Conservation (phyloP, 768 basidiomycete genomes). For the Lactarius trivialis region DNA sequence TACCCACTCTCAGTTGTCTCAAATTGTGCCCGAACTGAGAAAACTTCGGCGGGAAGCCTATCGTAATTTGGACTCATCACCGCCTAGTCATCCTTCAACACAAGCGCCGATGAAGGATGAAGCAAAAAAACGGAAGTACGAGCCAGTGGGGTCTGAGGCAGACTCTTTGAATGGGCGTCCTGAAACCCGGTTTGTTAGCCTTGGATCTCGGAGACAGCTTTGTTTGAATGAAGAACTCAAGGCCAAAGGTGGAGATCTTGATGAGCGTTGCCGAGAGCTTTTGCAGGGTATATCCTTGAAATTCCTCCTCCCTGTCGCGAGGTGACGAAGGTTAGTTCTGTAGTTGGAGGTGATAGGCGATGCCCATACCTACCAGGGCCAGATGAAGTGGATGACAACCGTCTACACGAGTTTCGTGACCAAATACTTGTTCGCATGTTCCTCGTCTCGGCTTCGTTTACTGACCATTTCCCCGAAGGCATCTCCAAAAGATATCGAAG, state of each 20-base stretch:
- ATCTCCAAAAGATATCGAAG: conserved; percentile 89
- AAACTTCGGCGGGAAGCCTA: conserved; percentile 49
- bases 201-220: conserved; percentile 86
- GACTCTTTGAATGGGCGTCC: conserved; percentile 23
- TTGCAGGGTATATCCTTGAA: conserved; percentile 45
- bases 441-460: not conserved
- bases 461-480: conserved; percentile 45
- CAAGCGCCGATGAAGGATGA: not conserved
- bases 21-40: conserved; percentile 78
- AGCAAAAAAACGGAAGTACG: conserved; percentile 7
- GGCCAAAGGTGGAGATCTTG: conserved; percentile 58
- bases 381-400: conserved; percentile 48
- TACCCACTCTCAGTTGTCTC: conserved; percentile 92
- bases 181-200: conserved; percentile 61
- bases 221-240: conserved; percentile 85
- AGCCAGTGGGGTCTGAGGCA: conserved; percentile 14
- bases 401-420: conserved; percentile 79
- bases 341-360: conserved; percentile 56
- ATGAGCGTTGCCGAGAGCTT: conserved; percentile 83
- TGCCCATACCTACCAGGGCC: conserved; percentile 71
- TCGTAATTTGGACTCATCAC: not conserved
- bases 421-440: conserved; percentile 63
- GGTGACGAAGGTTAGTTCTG: not conserved
- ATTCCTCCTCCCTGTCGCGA: not conserved
- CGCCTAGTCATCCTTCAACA: not conserved